These are phyloP conservation scores for Lumnitzera racemosa DNA, from an alignment of 345 rosid species.

Conservation along the genomic window DNA sequence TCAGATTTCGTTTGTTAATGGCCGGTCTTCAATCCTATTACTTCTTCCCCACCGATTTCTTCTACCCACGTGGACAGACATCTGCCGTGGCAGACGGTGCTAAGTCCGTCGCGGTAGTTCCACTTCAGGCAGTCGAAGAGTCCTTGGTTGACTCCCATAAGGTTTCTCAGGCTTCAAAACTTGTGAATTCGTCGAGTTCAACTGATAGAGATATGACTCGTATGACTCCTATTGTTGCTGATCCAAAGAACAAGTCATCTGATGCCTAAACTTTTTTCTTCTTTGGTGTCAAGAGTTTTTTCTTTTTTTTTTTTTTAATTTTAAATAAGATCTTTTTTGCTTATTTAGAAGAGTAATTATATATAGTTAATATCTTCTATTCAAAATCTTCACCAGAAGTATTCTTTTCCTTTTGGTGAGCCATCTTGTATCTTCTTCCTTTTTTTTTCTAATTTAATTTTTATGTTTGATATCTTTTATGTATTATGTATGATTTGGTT, in stretches of 20 bases:
- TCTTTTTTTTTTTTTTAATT: too few species aligned
- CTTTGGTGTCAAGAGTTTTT: neutral
- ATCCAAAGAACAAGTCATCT: neutral
- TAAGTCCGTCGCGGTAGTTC: neutral
- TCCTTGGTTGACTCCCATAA: neutral
- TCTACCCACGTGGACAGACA: conserved; percentile 7
- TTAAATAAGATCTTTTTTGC: too few species aligned
- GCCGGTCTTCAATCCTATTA: conserved; percentile 12
- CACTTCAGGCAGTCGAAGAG: conserved; percentile 2
- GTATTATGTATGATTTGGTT: too few species aligned
- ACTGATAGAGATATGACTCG: neutral
- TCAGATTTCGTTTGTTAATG: neutral
- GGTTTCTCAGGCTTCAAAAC: neutral
- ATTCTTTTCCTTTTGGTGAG: too few species aligned
- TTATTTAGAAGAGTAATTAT: too few species aligned
- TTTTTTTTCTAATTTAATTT: too few species aligned
- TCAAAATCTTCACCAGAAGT: too few species aligned
- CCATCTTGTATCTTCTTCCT: too few species aligned
- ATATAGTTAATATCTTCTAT: too few species aligned
- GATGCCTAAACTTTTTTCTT: neutral
- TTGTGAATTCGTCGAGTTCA: neutral
- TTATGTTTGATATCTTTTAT: too few species aligned
- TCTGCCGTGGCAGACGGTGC: neutral
- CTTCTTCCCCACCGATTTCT: conserved; percentile 19
- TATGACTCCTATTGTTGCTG: conserved; percentile 5